Conservation (phyloP, 2,329 filamentous ascomycete species). For the Aspergillus fructus region DNA sequence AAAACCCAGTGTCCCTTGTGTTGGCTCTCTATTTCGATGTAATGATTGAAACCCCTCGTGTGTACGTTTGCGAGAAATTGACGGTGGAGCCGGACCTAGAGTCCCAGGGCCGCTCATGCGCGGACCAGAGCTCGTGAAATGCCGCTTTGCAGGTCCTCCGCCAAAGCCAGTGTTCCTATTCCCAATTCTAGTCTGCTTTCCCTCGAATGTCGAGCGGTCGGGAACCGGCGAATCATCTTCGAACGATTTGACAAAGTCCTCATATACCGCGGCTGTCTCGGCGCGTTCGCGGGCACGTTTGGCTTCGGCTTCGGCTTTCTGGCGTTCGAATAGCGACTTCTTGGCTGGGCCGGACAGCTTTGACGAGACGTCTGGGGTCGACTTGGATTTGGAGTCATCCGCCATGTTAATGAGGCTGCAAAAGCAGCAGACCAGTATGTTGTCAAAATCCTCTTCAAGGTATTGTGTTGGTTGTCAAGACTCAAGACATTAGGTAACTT, state of each 20-base stretch:
- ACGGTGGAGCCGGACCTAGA: constrained; percentile 44
- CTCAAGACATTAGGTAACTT: not conserved
- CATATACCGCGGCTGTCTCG: constrained; percentile 82
- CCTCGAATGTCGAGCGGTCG: constrained; percentile 21
- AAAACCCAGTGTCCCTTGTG: constrained; percentile 42
- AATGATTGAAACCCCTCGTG: constrained; percentile 40
- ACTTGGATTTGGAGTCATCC: constrained; percentile 38
- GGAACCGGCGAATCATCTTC: constrained; percentile 41
- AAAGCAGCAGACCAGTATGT: constrained; percentile 19
- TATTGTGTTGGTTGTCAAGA: constrained; percentile 6
- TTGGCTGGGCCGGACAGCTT: constrained; percentile 79
- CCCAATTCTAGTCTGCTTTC: constrained; percentile 27
- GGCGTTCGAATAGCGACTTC: constrained; percentile 83
- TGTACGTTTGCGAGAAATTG: constrained; percentile 45
- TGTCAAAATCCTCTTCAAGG: not conserved
- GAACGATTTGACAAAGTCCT: constrained; percentile 78
- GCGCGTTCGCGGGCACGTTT: constrained; percentile 81
- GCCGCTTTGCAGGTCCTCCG: constrained; percentile 56
- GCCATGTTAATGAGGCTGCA: constrained; percentile 33
- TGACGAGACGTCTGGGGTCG: constrained; percentile 69
- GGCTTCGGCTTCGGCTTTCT: constrained; percentile 84
- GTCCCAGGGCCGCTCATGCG: constrained; percentile 52
- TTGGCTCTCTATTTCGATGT: constrained; percentile 40
- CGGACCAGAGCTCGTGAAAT: constrained; percentile 54
- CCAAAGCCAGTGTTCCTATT: constrained; percentile 35